These are phyloP conservation scores for Cordia subcordata DNA, from an alignment of 257 asterid species.

Conservation along the genomic window DNA sequence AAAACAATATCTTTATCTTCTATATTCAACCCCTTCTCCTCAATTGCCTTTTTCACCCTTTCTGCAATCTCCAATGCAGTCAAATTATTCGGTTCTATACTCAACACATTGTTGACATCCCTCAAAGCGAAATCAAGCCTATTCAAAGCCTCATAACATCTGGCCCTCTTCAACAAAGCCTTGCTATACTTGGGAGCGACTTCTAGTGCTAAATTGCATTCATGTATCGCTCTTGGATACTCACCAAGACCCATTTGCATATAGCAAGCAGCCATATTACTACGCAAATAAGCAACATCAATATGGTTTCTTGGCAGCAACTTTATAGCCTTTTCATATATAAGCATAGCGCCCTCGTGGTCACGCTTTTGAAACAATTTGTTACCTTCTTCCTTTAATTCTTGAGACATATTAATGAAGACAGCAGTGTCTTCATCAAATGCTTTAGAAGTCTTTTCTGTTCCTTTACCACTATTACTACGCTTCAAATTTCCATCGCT, in stretches of 20 bases:
- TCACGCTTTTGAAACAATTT: slow-evolving; percentile 66
- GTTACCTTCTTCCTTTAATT: slow-evolving; percentile 88
- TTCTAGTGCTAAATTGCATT: slow-evolving; percentile 84
- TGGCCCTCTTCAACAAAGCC: slow-evolving; percentile 79
- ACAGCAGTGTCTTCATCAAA: slow-evolving; percentile 88
- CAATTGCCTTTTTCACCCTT: slow-evolving; percentile 41
- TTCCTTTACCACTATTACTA: slow-evolving; percentile 21
- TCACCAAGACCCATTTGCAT: slow-evolving; percentile 89
- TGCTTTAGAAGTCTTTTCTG: slow-evolving; percentile 54
- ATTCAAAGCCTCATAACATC: slow-evolving; percentile 68
- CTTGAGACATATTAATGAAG: slow-evolving; percentile 85
- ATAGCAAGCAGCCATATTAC: slow-evolving; percentile 89
- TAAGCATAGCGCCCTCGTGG: slow-evolving; percentile 89
- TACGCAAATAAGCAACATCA: slow-evolving; percentile 72
- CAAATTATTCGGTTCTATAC: slow-evolving; percentile 69
- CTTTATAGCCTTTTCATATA: slow-evolving; percentile 83
- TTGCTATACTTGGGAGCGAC: slow-evolving; percentile 86
- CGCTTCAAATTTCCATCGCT: slow-evolving; percentile 36
- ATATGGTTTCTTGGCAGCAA: slow-evolving; percentile 70
- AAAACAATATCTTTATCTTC: slow-evolving; percentile 50
- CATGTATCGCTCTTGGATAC: slow-evolving; percentile 77
- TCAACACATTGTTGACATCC: slow-evolving; percentile 66
- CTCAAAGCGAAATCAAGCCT: slow-evolving; percentile 74
- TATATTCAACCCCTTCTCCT: slow-evolving; percentile 43
- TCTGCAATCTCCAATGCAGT: slow-evolving; percentile 75